phyloP scores from a whole-genome alignment of 2,329 filamentous ascomycete species.

The Penicillium fuscoglaucum region DNA sequence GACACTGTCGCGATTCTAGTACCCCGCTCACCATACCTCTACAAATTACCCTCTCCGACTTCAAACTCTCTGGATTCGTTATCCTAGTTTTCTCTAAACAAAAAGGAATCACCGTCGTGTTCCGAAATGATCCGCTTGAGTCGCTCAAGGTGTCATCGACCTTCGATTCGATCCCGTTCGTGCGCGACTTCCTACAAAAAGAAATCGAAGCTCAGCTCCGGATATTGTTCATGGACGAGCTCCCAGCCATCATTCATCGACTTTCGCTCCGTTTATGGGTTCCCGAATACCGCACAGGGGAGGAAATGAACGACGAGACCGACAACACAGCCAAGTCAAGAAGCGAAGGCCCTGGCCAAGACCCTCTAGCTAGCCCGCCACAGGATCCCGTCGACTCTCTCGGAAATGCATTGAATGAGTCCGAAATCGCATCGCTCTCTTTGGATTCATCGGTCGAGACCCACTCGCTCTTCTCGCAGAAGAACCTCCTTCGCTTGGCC shows the following conservation, averaged over 20 bases:
- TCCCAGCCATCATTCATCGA: constrained; percentile 93
- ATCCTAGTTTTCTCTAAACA: constrained; percentile 97
- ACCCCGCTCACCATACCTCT: constrained; percentile 95
- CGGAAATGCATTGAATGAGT: constrained; percentile 73
- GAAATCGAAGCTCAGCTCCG: constrained; percentile 93
- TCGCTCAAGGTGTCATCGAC: constrained; percentile 98
- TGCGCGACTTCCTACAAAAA: constrained; percentile 92
- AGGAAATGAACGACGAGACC: constrained; percentile 56
- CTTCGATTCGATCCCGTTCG: constrained; percentile 98
- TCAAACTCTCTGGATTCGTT: constrained; percentile 94
- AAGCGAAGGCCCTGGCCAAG: constrained; percentile 63
- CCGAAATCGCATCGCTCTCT: constrained; percentile 72
- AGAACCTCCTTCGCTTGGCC: constrained; percentile 82
- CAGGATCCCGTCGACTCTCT: constrained; percentile 78
- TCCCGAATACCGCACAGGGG: constrained; percentile 74
- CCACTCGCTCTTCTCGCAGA: constrained; percentile 90
- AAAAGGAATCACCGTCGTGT: constrained; percentile 94
- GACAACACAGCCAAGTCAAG: constrained; percentile 49
- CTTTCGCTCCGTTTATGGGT: constrained; percentile 87
- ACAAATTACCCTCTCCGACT: constrained; percentile 93
- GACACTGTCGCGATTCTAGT: constrained; percentile 28
- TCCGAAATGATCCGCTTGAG: constrained; percentile 95
- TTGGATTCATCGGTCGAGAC: constrained; percentile 78
- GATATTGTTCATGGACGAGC: constrained; percentile 94
- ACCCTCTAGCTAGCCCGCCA: constrained; percentile 79